Conservation (phyloP, 129 eudicot species). For the Tagetes erecta region DNA sequence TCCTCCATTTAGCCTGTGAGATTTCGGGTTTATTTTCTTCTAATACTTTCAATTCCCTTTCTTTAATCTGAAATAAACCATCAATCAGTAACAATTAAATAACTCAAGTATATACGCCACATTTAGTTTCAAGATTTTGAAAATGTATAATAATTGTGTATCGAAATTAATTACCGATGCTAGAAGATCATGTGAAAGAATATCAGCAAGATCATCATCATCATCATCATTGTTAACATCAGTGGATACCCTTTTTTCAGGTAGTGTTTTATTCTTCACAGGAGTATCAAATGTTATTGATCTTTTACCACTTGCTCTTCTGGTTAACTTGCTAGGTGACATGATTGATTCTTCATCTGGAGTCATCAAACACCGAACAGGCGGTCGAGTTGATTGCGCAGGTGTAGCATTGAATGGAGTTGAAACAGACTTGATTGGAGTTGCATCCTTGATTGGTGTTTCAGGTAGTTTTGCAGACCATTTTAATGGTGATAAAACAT, state of each 20-base stretch:
- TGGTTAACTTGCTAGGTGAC: conserved; percentile 45
- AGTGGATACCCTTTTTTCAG: conserved; percentile 28
- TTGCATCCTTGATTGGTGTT: conserved; percentile 58
- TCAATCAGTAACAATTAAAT: not conserved
- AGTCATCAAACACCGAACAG: conserved; percentile 55
- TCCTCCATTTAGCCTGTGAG: conserved; percentile 68
- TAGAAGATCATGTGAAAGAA: conserved; percentile 55
- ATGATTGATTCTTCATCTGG: conserved; percentile 50
- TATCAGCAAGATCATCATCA: conserved; percentile 47
- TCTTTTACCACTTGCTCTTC: conserved; percentile 49
- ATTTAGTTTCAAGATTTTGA: not conserved
- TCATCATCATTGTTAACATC: conserved; percentile 18
- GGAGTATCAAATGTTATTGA: conserved; percentile 52
- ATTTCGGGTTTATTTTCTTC: conserved; percentile 76
- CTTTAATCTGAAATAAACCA: conserved; percentile 51
- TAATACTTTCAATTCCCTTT: conserved; percentile 49
- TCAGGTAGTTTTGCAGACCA: conserved; percentile 32
- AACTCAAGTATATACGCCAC: not conserved
- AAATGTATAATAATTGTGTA: not conserved
- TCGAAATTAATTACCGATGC: conserved; percentile 60
- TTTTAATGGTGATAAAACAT: conserved; percentile 24
- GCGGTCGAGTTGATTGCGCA: conserved; percentile 38
- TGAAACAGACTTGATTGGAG: conserved; percentile 41
- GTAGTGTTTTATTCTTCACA: conserved; percentile 30
- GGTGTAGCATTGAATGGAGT: conserved; percentile 83